Percentiles rank a stretch among this genome's conserved stretches.
Conservation (phyloP, 2,329 filamentous ascomycete species). For the Colletotrichum sp. region DNA sequence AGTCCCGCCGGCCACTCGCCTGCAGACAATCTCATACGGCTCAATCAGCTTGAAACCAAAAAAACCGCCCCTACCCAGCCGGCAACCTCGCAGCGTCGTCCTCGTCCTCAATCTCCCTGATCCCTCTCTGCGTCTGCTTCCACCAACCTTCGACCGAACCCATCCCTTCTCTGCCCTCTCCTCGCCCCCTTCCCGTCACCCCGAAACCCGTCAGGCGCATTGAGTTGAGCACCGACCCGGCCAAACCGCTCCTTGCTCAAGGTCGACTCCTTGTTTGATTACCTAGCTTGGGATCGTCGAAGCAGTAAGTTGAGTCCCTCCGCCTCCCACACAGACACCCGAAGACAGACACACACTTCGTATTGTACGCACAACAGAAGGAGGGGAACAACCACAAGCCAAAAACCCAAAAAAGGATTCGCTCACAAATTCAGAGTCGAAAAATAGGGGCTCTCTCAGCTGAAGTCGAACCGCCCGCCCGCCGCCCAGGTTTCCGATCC, state of each 20-base stretch:
- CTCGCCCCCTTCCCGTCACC: slow-evolving; percentile 7
- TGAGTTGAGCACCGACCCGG: slow-evolving; percentile 20
- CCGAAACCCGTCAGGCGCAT: slow-evolving; percentile 22
- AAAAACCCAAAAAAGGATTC: background rate
- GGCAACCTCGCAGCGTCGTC: background rate
- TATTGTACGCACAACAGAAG: background rate
- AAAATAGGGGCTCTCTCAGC: slow-evolving; percentile 10
- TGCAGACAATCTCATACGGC: slow-evolving; percentile 17
- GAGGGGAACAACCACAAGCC: background rate
- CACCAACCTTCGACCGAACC: slow-evolving; percentile 12
- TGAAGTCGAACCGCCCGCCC: slow-evolving; percentile 5
- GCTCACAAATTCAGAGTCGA: background rate
- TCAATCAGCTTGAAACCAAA: slow-evolving; percentile 21
- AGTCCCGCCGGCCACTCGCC: slow-evolving; percentile 1
- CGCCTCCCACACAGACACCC: background rate
- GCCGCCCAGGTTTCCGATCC: background rate
- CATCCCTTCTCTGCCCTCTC: slow-evolving; percentile 7
- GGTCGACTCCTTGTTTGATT: slow-evolving; percentile 4
- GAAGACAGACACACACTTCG: background rate
- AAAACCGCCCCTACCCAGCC: slow-evolving; percentile 11
- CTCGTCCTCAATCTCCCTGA: slow-evolving; percentile 8
- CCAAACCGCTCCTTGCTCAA: background rate
- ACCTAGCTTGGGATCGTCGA: background rate
- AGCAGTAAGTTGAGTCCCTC: background rate
- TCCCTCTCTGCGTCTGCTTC: background rate